A percentile compares a stretch with the other conserved stretches of the same genome.
phyloP scores from a whole-genome alignment of 208 protist species.

The Leishmania guyanensis region DNA sequence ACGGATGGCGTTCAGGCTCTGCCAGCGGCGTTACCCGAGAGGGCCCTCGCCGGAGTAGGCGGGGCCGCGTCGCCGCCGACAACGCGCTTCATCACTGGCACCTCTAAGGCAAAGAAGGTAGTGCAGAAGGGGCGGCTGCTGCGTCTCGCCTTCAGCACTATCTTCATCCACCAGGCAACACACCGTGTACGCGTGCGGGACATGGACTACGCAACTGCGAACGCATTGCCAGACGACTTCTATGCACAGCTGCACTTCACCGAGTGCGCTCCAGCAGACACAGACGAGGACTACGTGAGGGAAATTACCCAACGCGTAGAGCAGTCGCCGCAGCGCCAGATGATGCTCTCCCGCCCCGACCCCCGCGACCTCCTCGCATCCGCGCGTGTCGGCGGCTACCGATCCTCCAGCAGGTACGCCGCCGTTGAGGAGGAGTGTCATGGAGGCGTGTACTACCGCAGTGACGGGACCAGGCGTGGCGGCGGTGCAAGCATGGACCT shows the following conservation, averaged over 20 bases:
- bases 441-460: conserved; percentile 65
- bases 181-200: conserved; percentile 62
- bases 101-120: conserved; percentile 17
- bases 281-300: conserved; percentile 52
- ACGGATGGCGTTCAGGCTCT: background rate
- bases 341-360: conserved; percentile 44
- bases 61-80: conserved; percentile 2
- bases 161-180: conserved; percentile 66
- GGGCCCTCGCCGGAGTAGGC: background rate
- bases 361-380: conserved; percentile 29
- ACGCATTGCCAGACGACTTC: conserved; percentile 59
- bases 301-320: conserved; percentile 66
- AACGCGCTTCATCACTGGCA: conserved; percentile 19
- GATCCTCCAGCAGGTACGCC: conserved; percentile 26
- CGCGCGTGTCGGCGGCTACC: background rate
- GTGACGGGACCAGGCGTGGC: conserved; percentile 39
- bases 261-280: conserved; percentile 26
- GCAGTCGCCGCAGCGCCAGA: conserved; percentile 64
- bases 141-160: conserved; percentile 78
- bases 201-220: conserved; percentile 73
- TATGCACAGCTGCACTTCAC: conserved; percentile 71
- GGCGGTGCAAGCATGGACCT: conserved; percentile 21
- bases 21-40: conserved; percentile 1
- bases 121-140: conserved; percentile 49
- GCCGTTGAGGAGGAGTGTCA: conserved; percentile 19